A percentile compares a stretch with the other conserved stretches of the same genome.
Evolutionary conservation across 331 rosid genomes (phyloP).

Genomic region (Phaseolus coccineus): DNA sequence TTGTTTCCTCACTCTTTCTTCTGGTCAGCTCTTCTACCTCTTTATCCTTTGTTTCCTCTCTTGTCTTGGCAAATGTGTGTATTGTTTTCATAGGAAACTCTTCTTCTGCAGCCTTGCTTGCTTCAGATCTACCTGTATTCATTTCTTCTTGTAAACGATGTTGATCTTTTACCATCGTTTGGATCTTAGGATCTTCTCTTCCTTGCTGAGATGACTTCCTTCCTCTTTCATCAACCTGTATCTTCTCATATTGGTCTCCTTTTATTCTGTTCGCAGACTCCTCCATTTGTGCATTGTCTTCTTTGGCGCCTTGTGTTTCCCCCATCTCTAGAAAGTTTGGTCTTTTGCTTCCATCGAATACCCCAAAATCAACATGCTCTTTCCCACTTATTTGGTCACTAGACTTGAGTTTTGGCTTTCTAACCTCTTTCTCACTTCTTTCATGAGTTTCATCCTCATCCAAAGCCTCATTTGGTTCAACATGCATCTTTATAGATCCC

Average conservation of each 20-base stretch:
- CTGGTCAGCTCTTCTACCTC: constrained; percentile 16
- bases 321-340: neutral
- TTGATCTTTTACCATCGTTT: constrained; percentile 12
- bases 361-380: neutral
- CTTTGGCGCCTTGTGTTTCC: neutral
- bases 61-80: constrained; percentile 14
- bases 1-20: constrained; percentile 27
- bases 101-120: neutral
- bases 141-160: neutral
- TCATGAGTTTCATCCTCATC: constrained; percentile 25
- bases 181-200: constrained; percentile 16
- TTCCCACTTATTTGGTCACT: constrained; percentile 14
- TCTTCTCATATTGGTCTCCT: constrained; percentile 27
- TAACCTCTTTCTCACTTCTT: constrained; percentile 24
- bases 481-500: constrained; percentile 13
- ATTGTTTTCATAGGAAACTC: constrained; percentile 10
- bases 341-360: constrained; percentile 32
- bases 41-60: constrained; percentile 26
- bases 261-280: constrained; percentile 2
- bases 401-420: constrained; percentile 13
- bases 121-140: constrained; percentile 14
- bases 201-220: constrained; percentile 17
- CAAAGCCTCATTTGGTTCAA: constrained; percentile 36
- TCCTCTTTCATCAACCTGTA: constrained; percentile 24
- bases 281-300: constrained; percentile 9